These are phyloP conservation scores for Metschnikowia corniflorae DNA, from an alignment of 805 yeast genomes.

Conservation along the genomic window DNA sequence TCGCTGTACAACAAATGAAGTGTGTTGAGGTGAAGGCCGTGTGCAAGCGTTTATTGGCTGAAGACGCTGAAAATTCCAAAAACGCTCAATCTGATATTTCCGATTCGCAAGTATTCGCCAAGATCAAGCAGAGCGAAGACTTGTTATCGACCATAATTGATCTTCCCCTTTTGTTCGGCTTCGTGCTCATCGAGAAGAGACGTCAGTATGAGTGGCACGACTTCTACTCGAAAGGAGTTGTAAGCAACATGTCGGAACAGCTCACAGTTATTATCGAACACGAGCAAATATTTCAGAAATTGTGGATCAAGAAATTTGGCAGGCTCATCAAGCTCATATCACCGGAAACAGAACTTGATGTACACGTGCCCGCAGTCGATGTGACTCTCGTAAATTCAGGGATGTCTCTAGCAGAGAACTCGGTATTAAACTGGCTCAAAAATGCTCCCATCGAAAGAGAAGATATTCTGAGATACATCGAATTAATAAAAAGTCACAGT, in stretches of 20 bases:
- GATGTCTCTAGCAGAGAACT: neutral
- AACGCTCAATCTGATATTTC: neutral
- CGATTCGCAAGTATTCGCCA: conserved; percentile 1
- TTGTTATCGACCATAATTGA: conserved; percentile 50
- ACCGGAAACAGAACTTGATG: conserved; percentile 9
- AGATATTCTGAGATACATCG: conserved; percentile 30
- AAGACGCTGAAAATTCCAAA: conserved; percentile 6
- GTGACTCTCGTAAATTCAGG: conserved; percentile 15
- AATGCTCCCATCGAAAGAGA: conserved; percentile 32
- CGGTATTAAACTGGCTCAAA: conserved; percentile 31
- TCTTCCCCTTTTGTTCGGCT: conserved; percentile 68
- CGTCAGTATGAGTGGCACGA: conserved; percentile 58
- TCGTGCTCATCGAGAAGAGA: conserved; percentile 58
- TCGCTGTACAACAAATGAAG: conserved; percentile 37
- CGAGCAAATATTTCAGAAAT: conserved; percentile 51
- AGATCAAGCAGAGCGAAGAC: conserved; percentile 34
- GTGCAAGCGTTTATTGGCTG: conserved; percentile 23
- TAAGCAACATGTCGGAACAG: conserved; percentile 49
- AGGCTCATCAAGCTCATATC: conserved; percentile 27
- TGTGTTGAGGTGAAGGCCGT: conserved; percentile 33
- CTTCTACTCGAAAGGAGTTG: conserved; percentile 38
- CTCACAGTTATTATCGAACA: conserved; percentile 53
- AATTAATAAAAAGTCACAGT: conserved; percentile 26
- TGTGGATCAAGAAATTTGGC: conserved; percentile 66
- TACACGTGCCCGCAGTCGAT: conserved; percentile 23